Evolutionary conservation across 1,284 basidiomycete species (phyloP).

Genomic region (Ceratobasidium sp.): DNA sequence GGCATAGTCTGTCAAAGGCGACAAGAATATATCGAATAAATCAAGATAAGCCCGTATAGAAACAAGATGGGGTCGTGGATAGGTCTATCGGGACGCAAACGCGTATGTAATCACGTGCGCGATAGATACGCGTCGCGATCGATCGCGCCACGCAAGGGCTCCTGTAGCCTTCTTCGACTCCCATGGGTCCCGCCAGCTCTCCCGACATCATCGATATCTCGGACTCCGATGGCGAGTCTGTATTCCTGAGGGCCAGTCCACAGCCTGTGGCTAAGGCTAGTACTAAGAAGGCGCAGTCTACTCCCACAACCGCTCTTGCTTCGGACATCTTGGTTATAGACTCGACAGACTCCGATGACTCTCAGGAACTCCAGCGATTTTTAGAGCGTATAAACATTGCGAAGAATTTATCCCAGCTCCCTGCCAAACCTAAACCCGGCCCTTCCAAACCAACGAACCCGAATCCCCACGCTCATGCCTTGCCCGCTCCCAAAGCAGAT

Average conservation of each 20-base stretch:
- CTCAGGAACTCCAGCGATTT: not conserved
- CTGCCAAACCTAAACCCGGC: not conserved
- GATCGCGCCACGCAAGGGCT: conserved; percentile 4
- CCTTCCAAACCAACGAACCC: not conserved
- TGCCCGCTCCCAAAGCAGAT: not conserved
- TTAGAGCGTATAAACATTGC: not conserved
- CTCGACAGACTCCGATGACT: conserved; percentile 34
- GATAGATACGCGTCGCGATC: conserved; percentile 36
- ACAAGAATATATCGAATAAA: not conserved
- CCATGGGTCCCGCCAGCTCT: conserved; percentile 2
- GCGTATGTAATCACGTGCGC: conserved; percentile 10
- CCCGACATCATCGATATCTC: conserved; percentile 37
- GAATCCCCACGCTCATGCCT: not conserved
- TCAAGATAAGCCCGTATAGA: not conserved
- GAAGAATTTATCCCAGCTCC: not conserved
- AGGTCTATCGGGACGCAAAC: conserved; percentile 12
- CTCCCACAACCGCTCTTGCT: not conserved
- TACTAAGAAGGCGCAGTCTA: not conserved
- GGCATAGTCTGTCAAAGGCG: conserved; percentile 10
- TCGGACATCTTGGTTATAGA: conserved; percentile 34
- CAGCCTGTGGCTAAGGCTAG: not conserved
- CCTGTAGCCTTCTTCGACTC: not conserved
- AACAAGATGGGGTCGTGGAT: not conserved
- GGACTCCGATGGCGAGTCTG: conserved; percentile 10
- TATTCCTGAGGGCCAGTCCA: not conserved